Evolutionary conservation across 768 basidiomycete species (phyloP), one percentile per base, ranked within the genome.

Genomic region (Podaxis sp.): DNA sequence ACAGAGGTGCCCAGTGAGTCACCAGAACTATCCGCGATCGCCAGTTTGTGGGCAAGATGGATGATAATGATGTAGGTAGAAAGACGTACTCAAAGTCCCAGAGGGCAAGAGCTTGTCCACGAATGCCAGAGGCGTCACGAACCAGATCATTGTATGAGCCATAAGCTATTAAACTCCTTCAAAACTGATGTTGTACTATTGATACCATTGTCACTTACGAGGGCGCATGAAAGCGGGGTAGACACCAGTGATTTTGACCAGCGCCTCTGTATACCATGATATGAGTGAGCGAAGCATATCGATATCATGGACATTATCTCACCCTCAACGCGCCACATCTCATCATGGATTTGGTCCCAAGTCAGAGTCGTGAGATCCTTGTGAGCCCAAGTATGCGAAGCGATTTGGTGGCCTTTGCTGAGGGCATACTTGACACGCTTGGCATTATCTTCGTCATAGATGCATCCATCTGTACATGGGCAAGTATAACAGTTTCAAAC

Each of bases 311-410:
- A 9, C 10, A 4, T 16, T 13, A 0, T 54, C 64, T 16, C 21
- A 72, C 71, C 62, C 35, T 73, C 70, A 23, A 67, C 64, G n/a
- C 59, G 63, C 69, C 67, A 69, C 61, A 73, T 68, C 58, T 72
- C 66, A 44, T 69, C 44, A 32, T 69, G 62, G 16, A 74, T 67
- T 61, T 71, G 66, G 61, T 70, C 68, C 69, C 66, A 69, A 14
- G 63, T 67, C 18, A 77, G 64, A 5, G 54, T 67, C 11, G 67
- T 67, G 13, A 78, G 62, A 48, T 77, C 64, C 16, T 60, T 50
- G 59, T 79, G 78, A 32, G 47, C 57, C 78, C 78, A 79, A 23
- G 76, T 78, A 57, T 79, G 78, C 5, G 77, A 77, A 0, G 70
- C 77, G 53, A 78, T 64, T 62, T 75, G 72, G 61, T 79, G 78